Evolutionary conservation across 495 filamentous ascomycete genomes (phyloP).

Genomic region (Durotheca rogersii): DNA sequence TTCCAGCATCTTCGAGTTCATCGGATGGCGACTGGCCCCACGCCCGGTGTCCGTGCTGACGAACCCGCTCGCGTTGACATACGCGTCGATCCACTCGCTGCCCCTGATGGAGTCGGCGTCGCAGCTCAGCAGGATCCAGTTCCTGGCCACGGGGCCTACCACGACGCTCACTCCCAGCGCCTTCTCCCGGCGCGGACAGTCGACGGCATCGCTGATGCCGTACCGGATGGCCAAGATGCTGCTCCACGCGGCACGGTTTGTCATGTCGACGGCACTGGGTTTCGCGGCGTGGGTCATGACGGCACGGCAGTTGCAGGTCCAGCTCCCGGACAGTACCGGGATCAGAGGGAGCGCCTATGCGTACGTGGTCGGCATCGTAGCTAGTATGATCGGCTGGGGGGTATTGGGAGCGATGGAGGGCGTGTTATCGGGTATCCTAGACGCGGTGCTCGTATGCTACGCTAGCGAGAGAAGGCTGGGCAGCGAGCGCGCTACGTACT

Average conservation of each 20-base stretch:
- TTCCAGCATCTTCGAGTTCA: constrained; percentile 35
- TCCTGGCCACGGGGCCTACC: constrained; percentile 62
- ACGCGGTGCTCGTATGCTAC: constrained; percentile 91
- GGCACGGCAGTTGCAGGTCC: constrained; percentile 65
- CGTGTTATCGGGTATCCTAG: constrained; percentile 85
- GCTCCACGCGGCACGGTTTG: constrained; percentile 82
- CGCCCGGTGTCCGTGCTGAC: constrained; percentile 81
- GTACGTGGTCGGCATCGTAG: constrained; percentile 89
- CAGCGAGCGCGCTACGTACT: constrained; percentile 72
- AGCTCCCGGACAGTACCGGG: constrained; percentile 48
- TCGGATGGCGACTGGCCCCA: constrained; percentile 56
- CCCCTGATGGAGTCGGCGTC: constrained; percentile 72
- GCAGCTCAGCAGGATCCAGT: constrained; percentile 73
- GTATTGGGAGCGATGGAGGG: constrained; percentile 94
- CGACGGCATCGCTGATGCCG: constrained; percentile 52
- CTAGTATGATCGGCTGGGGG: constrained; percentile 92
- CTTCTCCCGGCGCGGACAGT: constrained; percentile 51
- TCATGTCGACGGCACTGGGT: constrained; percentile 85
- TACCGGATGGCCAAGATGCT: constrained; percentile 91
- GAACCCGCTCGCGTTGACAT: constrained; percentile 87
- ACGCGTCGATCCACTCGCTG: constrained; percentile 90
- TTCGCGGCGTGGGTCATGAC: constrained; percentile 98
- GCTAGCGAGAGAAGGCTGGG: constrained; percentile 76
- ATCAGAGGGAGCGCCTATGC: constrained; percentile 87
- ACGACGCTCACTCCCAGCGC: constrained; percentile 62